Evolutionary conservation across 1,139 yeast species (phyloP).

Genomic region (Eremothecium gossypii): DNA sequence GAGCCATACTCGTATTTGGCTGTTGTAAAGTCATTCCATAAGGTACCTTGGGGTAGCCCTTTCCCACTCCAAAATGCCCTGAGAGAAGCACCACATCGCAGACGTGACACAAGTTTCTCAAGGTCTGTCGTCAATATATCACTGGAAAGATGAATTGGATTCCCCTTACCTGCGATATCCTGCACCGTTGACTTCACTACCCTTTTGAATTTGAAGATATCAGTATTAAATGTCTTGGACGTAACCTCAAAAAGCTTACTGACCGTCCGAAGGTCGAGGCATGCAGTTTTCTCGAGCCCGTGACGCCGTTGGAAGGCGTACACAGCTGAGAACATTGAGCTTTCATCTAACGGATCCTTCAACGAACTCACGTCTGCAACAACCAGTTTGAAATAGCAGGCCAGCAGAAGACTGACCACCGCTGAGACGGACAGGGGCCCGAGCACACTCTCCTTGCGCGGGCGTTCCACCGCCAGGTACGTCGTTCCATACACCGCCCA

Average conservation of each 20-base stretch:
- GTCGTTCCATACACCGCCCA: conserved; percentile 69
- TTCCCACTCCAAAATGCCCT: conserved; percentile 42
- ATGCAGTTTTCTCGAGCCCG: conserved; percentile 47
- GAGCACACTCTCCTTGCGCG: conserved; percentile 42
- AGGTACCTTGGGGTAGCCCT: conserved; percentile 21
- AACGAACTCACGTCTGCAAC: conserved; percentile 73
- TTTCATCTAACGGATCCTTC: conserved; percentile 79
- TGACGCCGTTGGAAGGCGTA: conserved; percentile 61
- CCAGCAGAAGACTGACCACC: conserved; percentile 55
- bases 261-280: conserved; percentile 55
- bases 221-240: conserved; percentile 40
- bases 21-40: not conserved
- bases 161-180: conserved; percentile 42
- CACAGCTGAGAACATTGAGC: conserved; percentile 52
- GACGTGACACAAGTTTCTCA: conserved; percentile 35
- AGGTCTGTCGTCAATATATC: conserved; percentile 45
- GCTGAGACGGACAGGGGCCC: conserved; percentile 59
- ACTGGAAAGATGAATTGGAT: conserved; percentile 33
- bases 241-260: conserved; percentile 52
- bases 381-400: conserved; percentile 57
- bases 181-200: conserved; percentile 69
- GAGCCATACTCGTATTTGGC: not conserved
- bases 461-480: conserved; percentile 37
- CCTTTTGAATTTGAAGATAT: conserved; percentile 54
- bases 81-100: conserved; percentile 37